Percentiles rank a stretch among this genome's conserved stretches.
These are phyloP conservation scores for Stentor coeruleus DNA, from an alignment of 73 alveolate genomes.

Conservation along the genomic window DNA sequence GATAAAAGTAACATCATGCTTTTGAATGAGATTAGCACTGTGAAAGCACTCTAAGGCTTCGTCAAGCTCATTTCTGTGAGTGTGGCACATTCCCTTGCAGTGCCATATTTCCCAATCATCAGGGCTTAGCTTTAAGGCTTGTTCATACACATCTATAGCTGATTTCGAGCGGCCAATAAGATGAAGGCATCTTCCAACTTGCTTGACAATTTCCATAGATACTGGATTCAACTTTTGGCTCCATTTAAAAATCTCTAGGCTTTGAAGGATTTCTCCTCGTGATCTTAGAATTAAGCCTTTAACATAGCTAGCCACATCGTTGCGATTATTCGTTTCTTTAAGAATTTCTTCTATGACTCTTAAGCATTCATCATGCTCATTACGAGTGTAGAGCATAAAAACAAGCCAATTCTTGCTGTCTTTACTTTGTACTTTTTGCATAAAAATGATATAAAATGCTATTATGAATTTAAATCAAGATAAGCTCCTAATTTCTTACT, in stretches of 20 bases:
- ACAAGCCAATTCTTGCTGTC: slow-evolving; percentile 66
- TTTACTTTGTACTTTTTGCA: slow-evolving; percentile 27
- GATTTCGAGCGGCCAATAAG: slow-evolving; percentile 88
- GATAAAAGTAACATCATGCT: slow-evolving; percentile 77
- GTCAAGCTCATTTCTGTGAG: slow-evolving; percentile 61
- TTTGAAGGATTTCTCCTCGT: slow-evolving; percentile 74
- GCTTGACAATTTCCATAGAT: slow-evolving; percentile 66
- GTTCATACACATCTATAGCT: slow-evolving; percentile 89
- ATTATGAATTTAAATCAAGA: too few relatives aligned
- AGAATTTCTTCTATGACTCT: slow-evolving; percentile 62
- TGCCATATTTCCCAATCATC: slow-evolving; percentile 96
- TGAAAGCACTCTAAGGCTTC: slow-evolving; percentile 62
- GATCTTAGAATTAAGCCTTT: slow-evolving; percentile 79
- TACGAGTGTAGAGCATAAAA: slow-evolving; percentile 65
- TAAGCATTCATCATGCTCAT: slow-evolving; percentile 79
- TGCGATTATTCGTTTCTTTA: slow-evolving; percentile 54
- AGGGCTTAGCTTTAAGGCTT: slow-evolving; percentile 73
- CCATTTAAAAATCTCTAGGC: slow-evolving; percentile 77
- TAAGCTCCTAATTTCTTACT: too few relatives aligned
- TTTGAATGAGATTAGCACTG: slow-evolving; percentile 72
- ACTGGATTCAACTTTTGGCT: slow-evolving; percentile 70
- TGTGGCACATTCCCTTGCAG: slow-evolving; percentile 81
- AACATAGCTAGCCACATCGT: slow-evolving; percentile 72
- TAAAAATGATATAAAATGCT: too few relatives aligned
- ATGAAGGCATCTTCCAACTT: slow-evolving; percentile 90